Conservation (phyloP, 306 rosid species). For the Hippophae gyantsensis region DNA sequence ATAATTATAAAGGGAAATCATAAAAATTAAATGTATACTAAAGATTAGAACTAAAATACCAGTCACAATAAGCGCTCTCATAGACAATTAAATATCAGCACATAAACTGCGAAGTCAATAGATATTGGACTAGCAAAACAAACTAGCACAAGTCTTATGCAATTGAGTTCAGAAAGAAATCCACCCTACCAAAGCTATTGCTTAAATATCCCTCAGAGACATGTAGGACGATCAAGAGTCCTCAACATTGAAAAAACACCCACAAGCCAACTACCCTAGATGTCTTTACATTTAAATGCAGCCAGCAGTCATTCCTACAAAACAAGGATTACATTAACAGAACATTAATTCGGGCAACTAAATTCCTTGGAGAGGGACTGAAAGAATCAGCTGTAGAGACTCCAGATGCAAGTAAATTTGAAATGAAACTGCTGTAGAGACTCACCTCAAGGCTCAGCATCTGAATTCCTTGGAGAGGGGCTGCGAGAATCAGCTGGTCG, state of each 20-base stretch:
- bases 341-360: background rate
- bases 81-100: constrained; percentile 16
- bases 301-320: constrained; percentile 36
- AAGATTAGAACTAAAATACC: background rate
- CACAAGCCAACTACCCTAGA: constrained; percentile 19
- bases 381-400: background rate
- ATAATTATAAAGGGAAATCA: background rate
- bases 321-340: background rate
- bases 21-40: background rate
- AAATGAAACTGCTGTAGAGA: background rate
- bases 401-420: background rate
- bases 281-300: constrained; percentile 17
- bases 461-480: constrained; percentile 44
- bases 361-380: background rate
- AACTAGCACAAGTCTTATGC: constrained; percentile 28
- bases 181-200: constrained; percentile 55
- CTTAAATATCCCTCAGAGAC: constrained; percentile 36
- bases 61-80: constrained; percentile 10
- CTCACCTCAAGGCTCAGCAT: constrained; percentile 73
- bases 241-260: constrained; percentile 31
- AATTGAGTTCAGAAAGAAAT: constrained; percentile 33
- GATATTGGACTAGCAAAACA: constrained; percentile 16
- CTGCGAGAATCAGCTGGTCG: constrained; percentile 44
- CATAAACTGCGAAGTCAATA: constrained; percentile 29
- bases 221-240: constrained; percentile 30